A percentile compares a stretch with the other conserved stretches of the same genome.
These are phyloP conservation scores for Blastomyces emzantsi DNA, from an alignment of 2,329 filamentous ascomycete species.

Conservation along the genomic window DNA sequence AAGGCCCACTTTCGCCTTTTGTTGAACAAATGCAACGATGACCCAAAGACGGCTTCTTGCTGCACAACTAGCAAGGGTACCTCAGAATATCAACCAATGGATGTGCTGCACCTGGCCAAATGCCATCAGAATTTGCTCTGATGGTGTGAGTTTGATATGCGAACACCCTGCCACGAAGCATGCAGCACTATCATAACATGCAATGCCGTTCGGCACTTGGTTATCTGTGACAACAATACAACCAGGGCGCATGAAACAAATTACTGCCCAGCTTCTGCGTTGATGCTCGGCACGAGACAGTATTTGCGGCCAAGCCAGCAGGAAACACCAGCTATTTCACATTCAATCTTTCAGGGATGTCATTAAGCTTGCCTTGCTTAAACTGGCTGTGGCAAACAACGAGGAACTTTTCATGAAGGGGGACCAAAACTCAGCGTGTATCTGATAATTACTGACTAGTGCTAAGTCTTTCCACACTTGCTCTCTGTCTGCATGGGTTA, in stretches of 20 bases:
- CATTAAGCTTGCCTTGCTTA: not conserved
- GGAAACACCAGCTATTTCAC: not conserved
- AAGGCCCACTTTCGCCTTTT: not conserved
- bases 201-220: not conserved
- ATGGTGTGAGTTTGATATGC: conserved; percentile 2
- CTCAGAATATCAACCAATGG: not conserved
- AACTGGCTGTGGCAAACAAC: not conserved
- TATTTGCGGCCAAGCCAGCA: not conserved
- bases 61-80: conserved; percentile 3
- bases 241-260: not conserved
- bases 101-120: not conserved
- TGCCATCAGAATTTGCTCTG: conserved; percentile 5
- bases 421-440: not conserved
- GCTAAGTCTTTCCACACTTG: not conserved
- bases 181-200: not conserved
- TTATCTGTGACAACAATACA: not conserved
- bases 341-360: not conserved
- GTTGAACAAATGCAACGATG: not conserved
- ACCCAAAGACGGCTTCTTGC: not conserved
- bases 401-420: not conserved
- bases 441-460: not conserved
- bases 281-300: not conserved
- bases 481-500: not conserved
- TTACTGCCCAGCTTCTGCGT: not conserved
- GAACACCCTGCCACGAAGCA: not conserved